Base-by-base conservation (phyloP, 495 filamentous ascomycete genomes). In the Beverwykella pulmonaria region DNA sequence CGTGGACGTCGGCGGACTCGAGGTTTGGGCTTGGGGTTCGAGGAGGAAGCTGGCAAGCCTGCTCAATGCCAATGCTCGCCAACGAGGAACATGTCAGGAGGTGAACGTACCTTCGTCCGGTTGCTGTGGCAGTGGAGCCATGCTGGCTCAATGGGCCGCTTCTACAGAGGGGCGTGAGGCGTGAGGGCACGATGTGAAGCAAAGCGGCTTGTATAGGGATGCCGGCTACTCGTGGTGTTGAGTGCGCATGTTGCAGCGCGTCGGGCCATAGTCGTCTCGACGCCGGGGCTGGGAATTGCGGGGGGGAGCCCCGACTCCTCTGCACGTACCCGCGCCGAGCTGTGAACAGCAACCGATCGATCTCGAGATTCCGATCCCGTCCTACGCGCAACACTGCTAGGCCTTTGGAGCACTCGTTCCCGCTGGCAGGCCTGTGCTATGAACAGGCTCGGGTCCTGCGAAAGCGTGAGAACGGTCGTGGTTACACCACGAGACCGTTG, bases 1-100 rank as follows among this genome's bases (percentile, higher is more conserved):
- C 54, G 41, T 8, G 60, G 30, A n/a, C 59, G 58, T 10, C 65
- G 58, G 1, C 65, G 65, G 27, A 58, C 59, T 14, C 58, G 65
- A 14, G 52, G 12, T 30, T 56, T 19, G 8, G 55, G 30, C 39
- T 29, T 30, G 20, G 41, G n/a, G 15, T n/a, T 34, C n/a, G 52
- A 30, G 1, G 53, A 47, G 22, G 61, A 57, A 8, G 52, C 53
- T 41, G 4, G 53, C 10, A 32, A 20, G n/a, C n/a, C 53, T 57
- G 53, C 32, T 7, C 52, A 22, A 10, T 20, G 26, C 15, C 29
- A 54, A 20, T 54, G 9, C 4, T 10, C 5, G 29, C 14, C 10
- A 2, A 20, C n/a, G 52, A 29, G 8, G 14, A 8, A 20, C 26
- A 17, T 17, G 26, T 29, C 10, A 20, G 26, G 4, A 3, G 25